Evolutionary conservation across 2,329 filamentous ascomycete genomes (phyloP), one percentile per base, ranked within the genome.

Genomic region (Colletotrichum graminicola): DNA sequence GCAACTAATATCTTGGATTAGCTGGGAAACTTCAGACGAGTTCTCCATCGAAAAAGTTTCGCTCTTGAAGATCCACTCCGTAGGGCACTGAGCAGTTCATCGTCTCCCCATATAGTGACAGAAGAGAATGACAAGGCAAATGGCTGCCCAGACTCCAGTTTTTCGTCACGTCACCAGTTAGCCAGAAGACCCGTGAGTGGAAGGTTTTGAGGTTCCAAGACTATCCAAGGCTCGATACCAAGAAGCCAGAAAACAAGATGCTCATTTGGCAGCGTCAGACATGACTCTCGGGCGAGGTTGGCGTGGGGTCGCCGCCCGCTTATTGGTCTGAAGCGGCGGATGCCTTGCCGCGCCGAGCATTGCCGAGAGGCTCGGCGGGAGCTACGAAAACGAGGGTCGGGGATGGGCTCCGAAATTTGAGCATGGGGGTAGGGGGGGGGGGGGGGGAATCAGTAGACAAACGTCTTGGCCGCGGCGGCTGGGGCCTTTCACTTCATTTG

Each of bases 361-460:
- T 72, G 69, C 69, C 69, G 69, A 71, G 69, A 68, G 59, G 65
- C 69, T 71, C 65, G 69, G 69, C 69, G 69, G 69, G 65, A 69
- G 34, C 59, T 36, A 34, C 39, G 32, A n/a, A 32, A 39, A 54
- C 69, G 52, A 41, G 54, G 54, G 57, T 68, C 65, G 47, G 68
- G 67, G 59, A 47, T 60, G 57, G 59, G 26, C 52, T 59, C 59
- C 59, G 65, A 71, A 71, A 60, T 55, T 63, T 34, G 34, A 16
- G 49, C 41, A 56, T 39, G 65, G 65, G 49, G 47, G n/a, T 29
- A 26, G 57, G 41, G 49, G 45, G 60, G 66, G 29, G 32, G n/a
- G 51, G 51, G 43, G 21, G n/a, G 11, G n/a, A 16, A 12, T 51
- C 29, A 59, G 36, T 21, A 29, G n/a, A 4, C 34, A 43, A 72